Evolutionary conservation across 192 early-diverging fungal genomes (phyloP).

Genomic region (Phycomyces blakesleeanus): DNA sequence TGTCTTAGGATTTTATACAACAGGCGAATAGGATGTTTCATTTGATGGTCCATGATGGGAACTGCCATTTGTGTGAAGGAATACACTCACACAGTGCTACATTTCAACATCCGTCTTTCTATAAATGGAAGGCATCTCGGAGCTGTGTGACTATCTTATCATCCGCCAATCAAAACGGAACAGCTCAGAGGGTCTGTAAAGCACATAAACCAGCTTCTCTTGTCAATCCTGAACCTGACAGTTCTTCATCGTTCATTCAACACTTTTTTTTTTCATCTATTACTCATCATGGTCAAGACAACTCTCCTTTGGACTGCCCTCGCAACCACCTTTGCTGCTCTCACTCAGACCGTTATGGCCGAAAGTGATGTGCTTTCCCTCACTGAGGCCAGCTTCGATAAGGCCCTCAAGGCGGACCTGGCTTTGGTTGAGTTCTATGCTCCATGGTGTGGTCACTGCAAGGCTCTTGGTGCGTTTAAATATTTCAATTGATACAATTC

Average conservation of each 20-base stretch:
- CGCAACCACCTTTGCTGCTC: slow-evolving; percentile 25
- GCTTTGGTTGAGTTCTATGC: slow-evolving; percentile 94
- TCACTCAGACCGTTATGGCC: slow-evolving; percentile 25
- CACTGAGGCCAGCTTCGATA: slow-evolving; percentile 57
- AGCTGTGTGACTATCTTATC: not conserved
- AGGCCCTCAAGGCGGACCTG: slow-evolving; percentile 57
- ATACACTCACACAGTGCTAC: no score
- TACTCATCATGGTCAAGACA: slow-evolving; percentile 25
- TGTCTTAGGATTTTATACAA: no score
- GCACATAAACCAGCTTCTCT: not conserved
- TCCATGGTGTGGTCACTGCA: slow-evolving; percentile 98
- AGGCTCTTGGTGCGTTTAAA: slow-evolving; percentile 60
- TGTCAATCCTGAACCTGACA: not conserved
- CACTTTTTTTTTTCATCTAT: slow-evolving; percentile 1
- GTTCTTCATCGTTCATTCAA: not conserved
- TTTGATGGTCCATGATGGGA: no score
- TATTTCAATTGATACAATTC: no score
- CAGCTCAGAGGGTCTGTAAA: not conserved
- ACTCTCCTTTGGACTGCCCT: slow-evolving; percentile 21
- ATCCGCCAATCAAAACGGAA: not conserved
- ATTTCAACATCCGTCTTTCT: no score
- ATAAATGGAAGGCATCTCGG: no score
- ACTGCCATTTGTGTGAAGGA: no score
- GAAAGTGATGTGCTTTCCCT: slow-evolving; percentile 55
- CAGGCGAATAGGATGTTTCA: no score